Percentiles rank a stretch among this genome's conserved stretches.
Evolutionary conservation across 2,329 filamentous ascomycete species (phyloP).

Genomic region (Penicillium olsonii): DNA sequence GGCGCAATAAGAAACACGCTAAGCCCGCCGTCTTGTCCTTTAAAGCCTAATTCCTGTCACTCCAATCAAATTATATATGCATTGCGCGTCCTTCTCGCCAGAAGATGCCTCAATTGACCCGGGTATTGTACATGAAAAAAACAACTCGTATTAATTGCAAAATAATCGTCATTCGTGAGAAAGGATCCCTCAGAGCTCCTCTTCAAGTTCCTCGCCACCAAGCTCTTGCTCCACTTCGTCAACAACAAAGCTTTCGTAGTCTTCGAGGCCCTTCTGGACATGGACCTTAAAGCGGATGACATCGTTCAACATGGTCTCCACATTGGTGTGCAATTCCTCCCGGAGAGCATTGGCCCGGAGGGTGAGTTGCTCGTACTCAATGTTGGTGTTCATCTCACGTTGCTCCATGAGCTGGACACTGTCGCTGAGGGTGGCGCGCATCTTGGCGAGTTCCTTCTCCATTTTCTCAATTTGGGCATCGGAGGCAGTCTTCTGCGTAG

Average conservation of each 20-base stretch:
- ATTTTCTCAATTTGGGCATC: conserved; percentile 98
- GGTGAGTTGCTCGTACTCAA: conserved; percentile 94
- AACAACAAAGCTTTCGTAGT: conserved; percentile 90
- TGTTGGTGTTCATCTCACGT: conserved; percentile 92
- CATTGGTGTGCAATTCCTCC: conserved; percentile 97
- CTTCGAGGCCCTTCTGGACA: conserved; percentile 86
- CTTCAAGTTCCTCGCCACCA: conserved; percentile 59
- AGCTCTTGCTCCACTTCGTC: conserved; percentile 89
- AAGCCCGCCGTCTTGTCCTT: not conserved
- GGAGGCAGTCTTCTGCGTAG: conserved; percentile 80
- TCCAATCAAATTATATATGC: not conserved
- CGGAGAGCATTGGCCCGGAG: conserved; percentile 78
- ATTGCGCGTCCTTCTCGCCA: conserved; percentile 9
- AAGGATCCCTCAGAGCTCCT: conserved; percentile 27
- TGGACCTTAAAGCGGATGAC: conserved; percentile 99
- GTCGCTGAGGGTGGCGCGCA: conserved; percentile 80
- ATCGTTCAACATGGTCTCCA: conserved; percentile 94
- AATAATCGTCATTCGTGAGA: conserved; percentile 18
- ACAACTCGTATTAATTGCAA: conserved; percentile 2
- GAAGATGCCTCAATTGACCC: conserved; percentile 4
- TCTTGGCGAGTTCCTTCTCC: conserved; percentile 95
- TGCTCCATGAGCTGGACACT: conserved; percentile 91
- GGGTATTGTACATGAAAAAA: conserved; percentile 14
- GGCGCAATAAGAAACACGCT: not conserved
- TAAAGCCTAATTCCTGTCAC: not conserved